A percentile compares a stretch with the other conserved stretches of the same genome.
phyloP scores from a whole-genome alignment of 345 rosid species.

The Erodium maritimum region DNA sequence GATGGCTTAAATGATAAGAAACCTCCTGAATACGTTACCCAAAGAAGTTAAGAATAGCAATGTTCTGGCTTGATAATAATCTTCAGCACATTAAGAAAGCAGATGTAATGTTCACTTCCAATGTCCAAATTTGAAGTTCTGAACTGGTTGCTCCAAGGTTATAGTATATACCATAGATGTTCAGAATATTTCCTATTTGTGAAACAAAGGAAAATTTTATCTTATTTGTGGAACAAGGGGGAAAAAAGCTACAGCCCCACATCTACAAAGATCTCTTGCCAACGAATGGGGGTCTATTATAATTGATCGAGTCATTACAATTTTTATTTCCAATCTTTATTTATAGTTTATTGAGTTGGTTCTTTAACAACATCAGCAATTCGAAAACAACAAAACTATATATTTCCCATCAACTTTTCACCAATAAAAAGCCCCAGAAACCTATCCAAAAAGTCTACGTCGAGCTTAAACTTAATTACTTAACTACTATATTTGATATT shows the following conservation, averaged over 20 bases:
- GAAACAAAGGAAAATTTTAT: not conserved
- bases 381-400: not conserved
- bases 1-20: constrained; percentile 80
- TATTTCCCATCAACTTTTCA: not conserved
- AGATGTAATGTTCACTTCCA: not conserved
- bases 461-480: too few relatives aligned
- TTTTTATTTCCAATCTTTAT: too few relatives aligned
- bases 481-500: not conserved
- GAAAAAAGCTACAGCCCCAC: too few relatives aligned
- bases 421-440: not conserved
- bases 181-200: too few relatives aligned
- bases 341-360: not conserved
- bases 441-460: not conserved
- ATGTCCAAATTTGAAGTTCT: not conserved
- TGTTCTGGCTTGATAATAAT: not conserved
- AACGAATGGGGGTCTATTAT: not conserved
- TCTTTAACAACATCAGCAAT: too few relatives aligned
- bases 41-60: constrained; percentile 9
- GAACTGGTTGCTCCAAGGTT: not conserved
- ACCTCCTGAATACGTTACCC: constrained; percentile 50
- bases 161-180: too few relatives aligned
- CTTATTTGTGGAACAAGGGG: not conserved
- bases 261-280: not conserved
- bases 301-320: not conserved
- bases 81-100: constrained; percentile 1